phyloP scores from a whole-genome alignment of 2,329 filamentous ascomycete species.

The Leptosphaerulina australis region DNA sequence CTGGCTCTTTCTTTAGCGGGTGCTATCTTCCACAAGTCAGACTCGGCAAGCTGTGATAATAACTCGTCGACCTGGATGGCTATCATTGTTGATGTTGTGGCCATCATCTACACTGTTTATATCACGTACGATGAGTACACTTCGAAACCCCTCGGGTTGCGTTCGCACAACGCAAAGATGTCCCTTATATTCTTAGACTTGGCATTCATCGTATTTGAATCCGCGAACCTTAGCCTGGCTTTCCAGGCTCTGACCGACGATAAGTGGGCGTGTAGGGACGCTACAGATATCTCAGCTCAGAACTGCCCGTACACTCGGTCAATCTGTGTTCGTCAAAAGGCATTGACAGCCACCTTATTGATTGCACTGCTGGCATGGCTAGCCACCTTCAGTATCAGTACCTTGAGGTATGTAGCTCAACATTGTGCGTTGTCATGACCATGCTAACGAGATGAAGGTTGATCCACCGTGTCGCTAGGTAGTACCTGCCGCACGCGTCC shows the following conservation, averaged over 20 bases:
- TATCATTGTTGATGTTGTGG: constrained; percentile 84
- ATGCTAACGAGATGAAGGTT: constrained; percentile 27
- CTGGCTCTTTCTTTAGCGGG: constrained; percentile 79
- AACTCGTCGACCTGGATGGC: constrained; percentile 80
- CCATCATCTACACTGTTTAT: constrained; percentile 87
- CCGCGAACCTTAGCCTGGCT: constrained; percentile 86
- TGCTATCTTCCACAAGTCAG: constrained; percentile 67
- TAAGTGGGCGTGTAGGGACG: constrained; percentile 57
- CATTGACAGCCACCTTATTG: constrained; percentile 77
- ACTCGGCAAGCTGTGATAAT: constrained; percentile 48
- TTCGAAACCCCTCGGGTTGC: constrained; percentile 86
- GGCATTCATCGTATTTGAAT: constrained; percentile 97
- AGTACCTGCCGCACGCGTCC: constrained; percentile 12
- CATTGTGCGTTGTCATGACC: not conserved
- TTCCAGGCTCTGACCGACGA: constrained; percentile 78
- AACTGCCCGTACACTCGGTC: constrained; percentile 40
- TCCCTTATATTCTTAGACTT: constrained; percentile 89
- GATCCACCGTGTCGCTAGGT: constrained; percentile 40
- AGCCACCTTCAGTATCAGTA: constrained; percentile 83
- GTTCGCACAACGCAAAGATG: constrained; percentile 83
- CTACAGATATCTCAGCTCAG: constrained; percentile 4
- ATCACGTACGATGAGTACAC: constrained; percentile 98
- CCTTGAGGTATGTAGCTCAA: constrained; percentile 38
- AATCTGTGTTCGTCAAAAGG: constrained; percentile 69
- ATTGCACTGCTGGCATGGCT: constrained; percentile 89